Conservation (phyloP, 352 stramenopile genomes). For the Globisporangium spiculum region DNA sequence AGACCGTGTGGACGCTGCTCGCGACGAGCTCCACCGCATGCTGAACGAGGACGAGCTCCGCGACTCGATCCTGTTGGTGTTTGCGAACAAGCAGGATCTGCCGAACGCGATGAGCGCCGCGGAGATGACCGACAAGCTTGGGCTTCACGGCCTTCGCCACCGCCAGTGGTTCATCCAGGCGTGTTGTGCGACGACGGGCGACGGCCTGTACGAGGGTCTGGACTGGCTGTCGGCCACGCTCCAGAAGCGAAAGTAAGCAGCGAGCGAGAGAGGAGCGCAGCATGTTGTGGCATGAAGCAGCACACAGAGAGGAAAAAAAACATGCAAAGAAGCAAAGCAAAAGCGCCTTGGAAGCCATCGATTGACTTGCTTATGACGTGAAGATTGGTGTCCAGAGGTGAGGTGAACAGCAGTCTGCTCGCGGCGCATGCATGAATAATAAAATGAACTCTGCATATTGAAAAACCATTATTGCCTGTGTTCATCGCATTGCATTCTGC, state of each 20-base stretch:
- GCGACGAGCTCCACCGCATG: constrained; percentile 98
- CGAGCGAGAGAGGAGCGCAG: constrained; percentile 7
- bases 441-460: constrained; percentile 1
- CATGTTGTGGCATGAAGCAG: background rate
- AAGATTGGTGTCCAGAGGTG: background rate
- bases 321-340: background rate
- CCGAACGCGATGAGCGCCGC: constrained; percentile 96
- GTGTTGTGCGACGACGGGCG: constrained; percentile 98
- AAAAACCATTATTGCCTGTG: background rate
- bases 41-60: constrained; percentile 98
- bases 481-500: background rate
- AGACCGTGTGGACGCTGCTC: constrained; percentile 96
- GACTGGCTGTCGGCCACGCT: constrained; percentile 95
- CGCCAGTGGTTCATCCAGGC: constrained; percentile 99
- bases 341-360: background rate
- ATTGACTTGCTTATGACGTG: background rate
- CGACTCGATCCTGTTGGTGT: constrained; percentile 96
- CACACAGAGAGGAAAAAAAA: background rate
- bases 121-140: constrained; percentile 99
- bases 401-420: background rate
- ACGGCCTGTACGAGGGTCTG: constrained; percentile 98
- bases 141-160: constrained; percentile 95
- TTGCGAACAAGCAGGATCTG: constrained; percentile 99
- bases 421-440: constrained; percentile 6
- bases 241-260: constrained; percentile 75